phyloP scores from a whole-genome alignment of 345 rosid genomes.

The Physaria fendleri region DNA sequence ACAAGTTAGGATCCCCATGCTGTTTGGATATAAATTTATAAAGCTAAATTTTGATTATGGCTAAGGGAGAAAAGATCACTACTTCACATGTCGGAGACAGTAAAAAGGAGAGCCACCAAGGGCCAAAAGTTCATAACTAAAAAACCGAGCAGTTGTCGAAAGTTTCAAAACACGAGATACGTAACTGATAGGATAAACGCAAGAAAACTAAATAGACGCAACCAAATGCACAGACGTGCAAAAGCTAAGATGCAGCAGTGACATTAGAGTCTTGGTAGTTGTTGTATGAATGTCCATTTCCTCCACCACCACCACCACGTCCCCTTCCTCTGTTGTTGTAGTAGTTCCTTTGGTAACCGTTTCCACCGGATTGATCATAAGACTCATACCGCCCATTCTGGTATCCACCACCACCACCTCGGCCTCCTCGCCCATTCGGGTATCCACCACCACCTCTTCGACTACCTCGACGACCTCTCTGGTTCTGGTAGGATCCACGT shows the following conservation, averaged over 20 bases:
- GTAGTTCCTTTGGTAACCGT: constrained; percentile 61
- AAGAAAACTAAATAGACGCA: neutral
- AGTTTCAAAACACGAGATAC: constrained; percentile 9
- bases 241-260: constrained; percentile 17
- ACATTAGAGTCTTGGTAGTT: constrained; percentile 18
- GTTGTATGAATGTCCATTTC: constrained; percentile 38
- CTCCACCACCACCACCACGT: constrained; percentile 47
- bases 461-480: constrained; percentile 51
- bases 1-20: neutral
- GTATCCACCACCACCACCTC: constrained; percentile 58
- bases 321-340: constrained; percentile 61
- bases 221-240: constrained; percentile 4
- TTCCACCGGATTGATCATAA: constrained; percentile 54
- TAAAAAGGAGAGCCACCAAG: constrained; percentile 3
- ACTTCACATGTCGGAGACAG: neutral
- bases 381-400: constrained; percentile 57
- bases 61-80: neutral
- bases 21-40: neutral
- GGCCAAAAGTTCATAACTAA: constrained; percentile 2
- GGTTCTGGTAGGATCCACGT: constrained; percentile 60
- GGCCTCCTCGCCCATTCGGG: constrained; percentile 67
- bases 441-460: constrained; percentile 54
- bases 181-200: neutral
- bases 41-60: neutral
- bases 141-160: constrained; percentile 16